Evolutionary conservation across 345 rosid genomes (phyloP), one percentile per base, ranked within the genome.

Genomic region (Brassica napus): DNA sequence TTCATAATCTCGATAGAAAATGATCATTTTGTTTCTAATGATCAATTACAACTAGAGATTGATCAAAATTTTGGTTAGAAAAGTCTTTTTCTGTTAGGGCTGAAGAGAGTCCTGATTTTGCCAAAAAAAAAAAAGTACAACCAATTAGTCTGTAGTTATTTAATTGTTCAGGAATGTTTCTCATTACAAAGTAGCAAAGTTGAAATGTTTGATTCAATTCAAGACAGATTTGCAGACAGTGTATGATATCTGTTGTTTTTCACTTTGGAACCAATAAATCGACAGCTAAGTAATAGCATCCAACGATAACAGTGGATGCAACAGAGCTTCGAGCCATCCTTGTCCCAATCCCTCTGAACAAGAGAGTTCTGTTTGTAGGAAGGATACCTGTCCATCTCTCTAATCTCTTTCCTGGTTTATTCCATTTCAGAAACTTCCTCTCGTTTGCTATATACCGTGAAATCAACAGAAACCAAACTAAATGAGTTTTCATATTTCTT

Each of bases 321-420:
- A 93, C 18, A 15, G 97, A 93, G 77, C 91, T 84, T 23, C 88
- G 86, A 71, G 94, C 92, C 89, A 87, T 90, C 31, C 96, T 86
- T 42, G 85, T 39, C 85, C 90, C 80, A 18, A 88, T 79, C 14
- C 97, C 99, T 4, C 85, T 87, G 68, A 86, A 87, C 86, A 95
- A 81, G 4, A 93, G 69, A 31, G 82, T 86, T 77, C 94, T 81
- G 66, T 95, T 98, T 44, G 92, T 79, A 34, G 99, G 99, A 86
- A 93, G 99, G 73, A 93, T 90, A 37, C 99, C 99, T n/a, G 96
- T 74, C 70, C 77, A 54, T 82, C 89, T 93, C 85, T 95, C 98
- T 68, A 93, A 89, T 71, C 87, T 82, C 55, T 87, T 93, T 8
- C 99, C 99, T 0, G 98, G 99, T 68, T 54, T 83, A 23, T 81